Conservation (phyloP, 192 early-diverging fungal species). For the Backusella liffmaniae region DNA sequence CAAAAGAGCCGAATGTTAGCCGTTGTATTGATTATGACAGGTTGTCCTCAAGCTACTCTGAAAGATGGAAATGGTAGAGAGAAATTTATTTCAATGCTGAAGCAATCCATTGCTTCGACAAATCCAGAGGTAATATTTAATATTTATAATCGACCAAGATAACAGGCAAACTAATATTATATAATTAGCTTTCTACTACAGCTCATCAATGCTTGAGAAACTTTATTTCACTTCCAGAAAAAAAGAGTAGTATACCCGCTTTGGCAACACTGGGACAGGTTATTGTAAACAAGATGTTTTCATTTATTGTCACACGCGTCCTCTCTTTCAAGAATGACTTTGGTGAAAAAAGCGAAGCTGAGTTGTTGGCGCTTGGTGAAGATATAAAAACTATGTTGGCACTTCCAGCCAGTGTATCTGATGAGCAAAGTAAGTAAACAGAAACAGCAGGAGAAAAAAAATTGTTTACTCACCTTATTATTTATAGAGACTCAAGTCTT, state of each 20-base stretch:
- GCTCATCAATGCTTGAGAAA: slow-evolving; percentile 43
- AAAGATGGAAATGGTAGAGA: slow-evolving; percentile 4
- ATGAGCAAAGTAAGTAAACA: slow-evolving; percentile 41
- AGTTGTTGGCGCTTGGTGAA: slow-evolving; percentile 41
- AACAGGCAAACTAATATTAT: background rate
- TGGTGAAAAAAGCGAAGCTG: slow-evolving; percentile 20
- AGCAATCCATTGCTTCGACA: slow-evolving; percentile 11
- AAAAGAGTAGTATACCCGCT: slow-evolving; percentile 13
- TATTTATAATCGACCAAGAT: background rate
- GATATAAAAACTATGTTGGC: slow-evolving; percentile 48
- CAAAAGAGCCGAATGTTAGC: slow-evolving; percentile 32
- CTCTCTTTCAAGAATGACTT: slow-evolving; percentile 14
- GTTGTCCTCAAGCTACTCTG: slow-evolving; percentile 34
- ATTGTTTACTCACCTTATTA: background rate
- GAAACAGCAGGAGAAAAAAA: background rate
- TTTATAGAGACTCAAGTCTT: slow-evolving; percentile 35
- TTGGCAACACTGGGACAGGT: slow-evolving; percentile 24
- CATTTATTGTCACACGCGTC: slow-evolving; percentile 28
- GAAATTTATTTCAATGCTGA: slow-evolving; percentile 18
- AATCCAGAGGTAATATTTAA: slow-evolving; percentile 7
- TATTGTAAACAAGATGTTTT: slow-evolving; percentile 31
- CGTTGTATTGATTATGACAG: slow-evolving; percentile 28
- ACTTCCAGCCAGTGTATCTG: slow-evolving; percentile 34
- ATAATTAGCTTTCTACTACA: slow-evolving; percentile 30
- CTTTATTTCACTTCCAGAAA: slow-evolving; percentile 33